Percentiles rank a stretch among this genome's conserved stretches.
Conservation (phyloP, 768 basidiomycete genomes). For the Boletus reticulatus region DNA sequence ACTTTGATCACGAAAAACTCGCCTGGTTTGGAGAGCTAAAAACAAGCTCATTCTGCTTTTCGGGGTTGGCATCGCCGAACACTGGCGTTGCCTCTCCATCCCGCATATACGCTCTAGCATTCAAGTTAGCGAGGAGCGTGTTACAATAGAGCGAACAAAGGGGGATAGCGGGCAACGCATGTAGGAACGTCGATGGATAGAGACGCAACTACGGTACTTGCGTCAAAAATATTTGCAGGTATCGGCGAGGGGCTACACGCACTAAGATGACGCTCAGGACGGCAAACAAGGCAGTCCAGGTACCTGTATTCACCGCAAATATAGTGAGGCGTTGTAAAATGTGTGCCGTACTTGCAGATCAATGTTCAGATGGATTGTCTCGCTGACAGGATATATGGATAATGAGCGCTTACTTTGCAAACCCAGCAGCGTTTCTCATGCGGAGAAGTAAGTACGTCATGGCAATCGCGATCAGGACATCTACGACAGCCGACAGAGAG, state of each 20-base stretch:
- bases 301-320: conserved; percentile 27
- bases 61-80: neutral
- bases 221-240: neutral
- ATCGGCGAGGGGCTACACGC: neutral
- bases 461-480: conserved; percentile 7
- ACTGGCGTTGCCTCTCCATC: neutral
- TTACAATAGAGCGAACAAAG: conserved; percentile 14
- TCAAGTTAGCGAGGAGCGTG: conserved; percentile 17
- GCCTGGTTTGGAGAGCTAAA: neutral
- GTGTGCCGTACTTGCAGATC: neutral
- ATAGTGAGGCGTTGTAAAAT: conserved; percentile 9
- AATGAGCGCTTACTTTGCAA: neutral
- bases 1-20: neutral
- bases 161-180: neutral
- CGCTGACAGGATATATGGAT: too few relatives aligned
- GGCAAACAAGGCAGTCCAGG: conserved; percentile 48
- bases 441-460: conserved; percentile 6
- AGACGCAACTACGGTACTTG: neutral
- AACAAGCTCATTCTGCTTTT: neutral
- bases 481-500: neutral
- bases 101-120: conserved; percentile 6
- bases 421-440: neutral
- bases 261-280: conserved; percentile 3
- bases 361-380: neutral
- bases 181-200: neutral